phyloP scores from a whole-genome alignment of 192 early-diverging fungal genomes.

The Diversispora epigaea region DNA sequence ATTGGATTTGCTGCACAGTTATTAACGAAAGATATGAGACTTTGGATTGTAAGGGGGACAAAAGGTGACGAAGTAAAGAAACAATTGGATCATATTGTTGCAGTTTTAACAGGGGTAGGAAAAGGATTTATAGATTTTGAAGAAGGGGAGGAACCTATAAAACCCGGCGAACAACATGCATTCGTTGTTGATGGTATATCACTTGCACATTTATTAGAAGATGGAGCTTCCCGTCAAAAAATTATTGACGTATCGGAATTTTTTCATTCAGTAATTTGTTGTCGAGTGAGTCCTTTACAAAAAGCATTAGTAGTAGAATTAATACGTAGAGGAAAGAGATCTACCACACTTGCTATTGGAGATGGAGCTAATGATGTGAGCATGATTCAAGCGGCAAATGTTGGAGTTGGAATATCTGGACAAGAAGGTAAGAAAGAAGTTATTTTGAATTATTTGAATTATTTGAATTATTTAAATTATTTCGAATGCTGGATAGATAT shows the following conservation, averaged over 20 bases:
- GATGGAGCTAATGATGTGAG: conserved; percentile 90
- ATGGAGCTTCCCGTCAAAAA: conserved; percentile 54
- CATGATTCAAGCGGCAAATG: conserved; percentile 97
- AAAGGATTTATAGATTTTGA: too few species aligned
- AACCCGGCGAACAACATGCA: conserved; percentile 47
- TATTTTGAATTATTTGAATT: too few species aligned
- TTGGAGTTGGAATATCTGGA: conserved; percentile 77
- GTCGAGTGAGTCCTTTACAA: conserved; percentile 89
- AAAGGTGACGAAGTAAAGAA: conserved; percentile 25
- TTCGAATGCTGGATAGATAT: conserved; percentile 27
- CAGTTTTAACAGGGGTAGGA: conserved; percentile 29
- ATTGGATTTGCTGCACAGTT: conserved; percentile 89
- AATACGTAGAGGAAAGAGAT: conserved; percentile 71
- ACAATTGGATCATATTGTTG: conserved; percentile 37
- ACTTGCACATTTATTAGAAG: conserved; percentile 48
- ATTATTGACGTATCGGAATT: conserved; percentile 71
- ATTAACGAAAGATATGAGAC: conserved; percentile 66
- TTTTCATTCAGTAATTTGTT: conserved; percentile 88
- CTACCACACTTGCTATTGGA: conserved; percentile 70
- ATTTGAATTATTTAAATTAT: conserved; percentile 6
- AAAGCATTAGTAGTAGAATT: conserved; percentile 93
- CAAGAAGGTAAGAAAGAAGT: conserved; percentile 63
- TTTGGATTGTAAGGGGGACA: conserved; percentile 57
- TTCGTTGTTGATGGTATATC: conserved; percentile 83
- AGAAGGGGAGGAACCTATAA: conserved; percentile 3